These are phyloP conservation scores for Avena sativa DNA, from an alignment of 176 grass and related monocot species.

Conservation along the genomic window DNA sequence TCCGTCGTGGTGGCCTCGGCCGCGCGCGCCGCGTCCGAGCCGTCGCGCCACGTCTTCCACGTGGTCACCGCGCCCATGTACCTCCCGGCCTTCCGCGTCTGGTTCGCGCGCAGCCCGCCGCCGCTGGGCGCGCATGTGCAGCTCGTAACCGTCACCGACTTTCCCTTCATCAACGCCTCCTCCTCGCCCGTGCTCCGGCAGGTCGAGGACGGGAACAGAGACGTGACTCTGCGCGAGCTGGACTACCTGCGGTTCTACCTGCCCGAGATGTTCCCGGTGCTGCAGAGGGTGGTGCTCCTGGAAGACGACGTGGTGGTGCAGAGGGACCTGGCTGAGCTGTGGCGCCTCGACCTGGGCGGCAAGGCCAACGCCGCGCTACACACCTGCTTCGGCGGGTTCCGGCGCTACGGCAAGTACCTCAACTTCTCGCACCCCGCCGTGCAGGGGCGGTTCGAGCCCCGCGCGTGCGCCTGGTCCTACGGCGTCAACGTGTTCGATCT, in stretches of 20 bases:
- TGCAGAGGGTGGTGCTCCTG: conserved; percentile 70
- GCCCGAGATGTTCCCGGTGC: conserved; percentile 80
- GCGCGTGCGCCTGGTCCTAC: conserved; percentile 84
- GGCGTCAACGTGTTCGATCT: conserved; percentile 69
- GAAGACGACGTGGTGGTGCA: conserved; percentile 98
- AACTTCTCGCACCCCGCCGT: conserved; percentile 78
- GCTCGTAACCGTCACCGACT: conserved; percentile 61
- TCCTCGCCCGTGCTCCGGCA: conserved; percentile 69
- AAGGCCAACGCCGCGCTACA: conserved; percentile 79
- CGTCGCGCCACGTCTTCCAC: conserved; percentile 89
- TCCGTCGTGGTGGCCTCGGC: conserved; percentile 87
- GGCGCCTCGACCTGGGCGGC: conserved; percentile 69
- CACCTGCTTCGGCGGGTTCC: conserved; percentile 90
- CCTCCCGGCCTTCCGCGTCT: conserved; percentile 84
- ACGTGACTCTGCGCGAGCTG: conserved; percentile 68
- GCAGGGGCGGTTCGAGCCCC: conserved; percentile 54
- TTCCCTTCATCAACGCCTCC: conserved; percentile 73
- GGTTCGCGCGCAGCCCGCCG: conserved; percentile 74
- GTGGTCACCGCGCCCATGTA: conserved; percentile 93
- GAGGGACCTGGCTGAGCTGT: conserved; percentile 74
- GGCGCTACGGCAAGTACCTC: conserved; percentile 74
- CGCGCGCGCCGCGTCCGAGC: conserved; percentile 64
- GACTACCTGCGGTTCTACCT: conserved; percentile 91
- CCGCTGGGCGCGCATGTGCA: conserved; percentile 54
- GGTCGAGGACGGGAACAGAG: conserved; percentile 66